A percentile compares a stretch with the other conserved stretches of the same genome.
phyloP scores from a whole-genome alignment of 345 rosid species.

The Camelina neglecta region DNA sequence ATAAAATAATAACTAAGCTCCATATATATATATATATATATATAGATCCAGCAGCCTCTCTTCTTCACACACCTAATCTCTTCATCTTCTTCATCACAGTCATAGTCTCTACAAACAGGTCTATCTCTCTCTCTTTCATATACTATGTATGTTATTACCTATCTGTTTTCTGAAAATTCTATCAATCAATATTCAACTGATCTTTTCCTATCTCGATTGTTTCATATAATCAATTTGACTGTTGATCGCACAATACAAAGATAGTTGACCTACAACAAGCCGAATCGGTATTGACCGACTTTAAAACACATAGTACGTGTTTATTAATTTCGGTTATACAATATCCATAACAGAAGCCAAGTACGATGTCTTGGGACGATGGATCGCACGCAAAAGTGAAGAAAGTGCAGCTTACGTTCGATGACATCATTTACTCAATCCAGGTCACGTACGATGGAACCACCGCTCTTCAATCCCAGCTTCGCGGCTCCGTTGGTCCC shows the following conservation, averaged over 20 bases:
- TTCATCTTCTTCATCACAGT: background rate
- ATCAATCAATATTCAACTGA: background rate
- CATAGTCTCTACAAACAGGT: conserved; percentile 34
- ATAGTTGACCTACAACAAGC: background rate
- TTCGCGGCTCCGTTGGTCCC: conserved; percentile 39
- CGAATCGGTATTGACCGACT: background rate
- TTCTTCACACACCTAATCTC: conserved; percentile 22
- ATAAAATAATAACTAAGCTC: background rate
- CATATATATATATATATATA: background rate
- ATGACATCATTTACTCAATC: conserved; percentile 41
- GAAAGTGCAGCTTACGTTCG: conserved; percentile 42
- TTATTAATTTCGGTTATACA: background rate
- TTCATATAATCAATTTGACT: background rate
- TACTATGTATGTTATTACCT: background rate
- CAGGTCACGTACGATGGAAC: conserved; percentile 42
- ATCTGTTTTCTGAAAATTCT: background rate
- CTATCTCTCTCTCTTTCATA: background rate
- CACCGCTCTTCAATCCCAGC: conserved; percentile 37
- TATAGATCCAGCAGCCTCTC: conserved; percentile 16
- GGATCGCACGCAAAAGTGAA: conserved; percentile 43
- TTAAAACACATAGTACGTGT: background rate
- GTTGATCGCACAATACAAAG: background rate
- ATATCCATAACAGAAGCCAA: background rate
- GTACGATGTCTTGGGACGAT: conserved; percentile 45
- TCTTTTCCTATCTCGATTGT: background rate